Conservation (phyloP, 495 filamentous ascomycete species). For the Mytilinidion resinicola region DNA sequence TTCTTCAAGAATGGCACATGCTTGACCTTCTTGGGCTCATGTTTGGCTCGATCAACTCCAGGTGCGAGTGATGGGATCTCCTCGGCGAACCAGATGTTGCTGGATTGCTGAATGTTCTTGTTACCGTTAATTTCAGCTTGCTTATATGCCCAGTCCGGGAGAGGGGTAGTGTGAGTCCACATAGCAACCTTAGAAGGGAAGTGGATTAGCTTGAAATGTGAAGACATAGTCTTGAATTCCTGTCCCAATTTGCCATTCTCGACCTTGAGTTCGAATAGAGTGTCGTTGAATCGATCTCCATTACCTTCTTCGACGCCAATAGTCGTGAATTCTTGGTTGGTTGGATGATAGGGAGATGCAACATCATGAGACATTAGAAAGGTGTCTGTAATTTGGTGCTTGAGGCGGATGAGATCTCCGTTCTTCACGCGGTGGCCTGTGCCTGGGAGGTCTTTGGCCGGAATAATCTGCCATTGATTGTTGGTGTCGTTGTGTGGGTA, state of each 20-base stretch:
- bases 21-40: conserved; percentile 70
- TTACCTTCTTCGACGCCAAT: conserved; percentile 64
- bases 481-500: conserved; percentile 98
- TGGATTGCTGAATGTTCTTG: conserved; percentile 85
- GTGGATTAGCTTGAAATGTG: conserved; percentile 92
- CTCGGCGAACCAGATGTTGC: conserved; percentile 92
- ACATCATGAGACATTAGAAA: conserved; percentile 92
- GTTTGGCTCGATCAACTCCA: conserved; percentile 62
- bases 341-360: conserved; percentile 93
- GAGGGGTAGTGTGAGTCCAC: conserved; percentile 93
- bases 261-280: conserved; percentile 86
- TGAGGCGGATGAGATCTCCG: conserved; percentile 80
- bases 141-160: conserved; percentile 94
- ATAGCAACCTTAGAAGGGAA: conserved; percentile 90
- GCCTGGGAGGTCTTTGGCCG: conserved; percentile 48
- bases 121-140: conserved; percentile 99
- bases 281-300: conserved; percentile 78
- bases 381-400: conserved; percentile 82
- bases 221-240: conserved; percentile 80
- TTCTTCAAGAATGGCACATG: conserved; percentile 82
- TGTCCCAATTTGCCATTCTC: conserved; percentile 78
- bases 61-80: conserved; percentile 72
- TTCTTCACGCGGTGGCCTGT: conserved; percentile 63
- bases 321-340: conserved; percentile 97
- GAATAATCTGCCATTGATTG: conserved; percentile 95